Evolutionary conservation across 257 asterid genomes (phyloP), one percentile per base, ranked within the genome.

Genomic region (Solanum paucissectum): DNA sequence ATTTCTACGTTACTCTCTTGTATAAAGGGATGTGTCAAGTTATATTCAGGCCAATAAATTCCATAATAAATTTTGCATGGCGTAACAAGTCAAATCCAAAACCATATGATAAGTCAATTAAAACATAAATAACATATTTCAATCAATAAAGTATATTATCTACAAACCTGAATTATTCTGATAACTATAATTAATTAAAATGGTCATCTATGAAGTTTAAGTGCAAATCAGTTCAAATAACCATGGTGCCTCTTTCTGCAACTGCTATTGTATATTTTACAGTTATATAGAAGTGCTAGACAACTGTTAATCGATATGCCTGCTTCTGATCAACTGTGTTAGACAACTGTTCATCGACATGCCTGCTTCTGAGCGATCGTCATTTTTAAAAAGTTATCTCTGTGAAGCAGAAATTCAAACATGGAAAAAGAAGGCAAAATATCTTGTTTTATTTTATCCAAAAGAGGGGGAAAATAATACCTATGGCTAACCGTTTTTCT

Each of bases 401-500:
- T 20, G 9, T 58, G 11, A 37, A 37, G 58, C 58, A 76, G 44
- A 75, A 76, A 42, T 3, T 76, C 36, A 40, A 40, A 38, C 11
- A 38, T 40, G n/a, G 36, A n/a, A 12, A 76, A 55, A 58, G 12
- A 23, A 46, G 52, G 12, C 34, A 12, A 33, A 18, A 9, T 84
- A 20, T 83, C 33, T 83, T 55, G 34, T 83, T 18, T 36, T 33
- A 12, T 37, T 33, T 55, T 14, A 52, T 32, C 7, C 11, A 23
- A 83, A 20, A 73, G 46, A 36, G 27, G 20, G 6, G 36, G 21
- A 13, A 77, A 38, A 76, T 34, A 37, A 62, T 62, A 81, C 55
- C 60, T 33, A 86, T 40, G 91, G 89, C 62, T 75, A 55, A n/a
- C 49, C 89, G 84, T 14, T 82, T 82, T 89, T 83, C 52, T 83